These are phyloP conservation scores for Chrysoporthe deuterocubensis DNA, from an alignment of 2,329 filamentous ascomycete species.

Conservation along the genomic window DNA sequence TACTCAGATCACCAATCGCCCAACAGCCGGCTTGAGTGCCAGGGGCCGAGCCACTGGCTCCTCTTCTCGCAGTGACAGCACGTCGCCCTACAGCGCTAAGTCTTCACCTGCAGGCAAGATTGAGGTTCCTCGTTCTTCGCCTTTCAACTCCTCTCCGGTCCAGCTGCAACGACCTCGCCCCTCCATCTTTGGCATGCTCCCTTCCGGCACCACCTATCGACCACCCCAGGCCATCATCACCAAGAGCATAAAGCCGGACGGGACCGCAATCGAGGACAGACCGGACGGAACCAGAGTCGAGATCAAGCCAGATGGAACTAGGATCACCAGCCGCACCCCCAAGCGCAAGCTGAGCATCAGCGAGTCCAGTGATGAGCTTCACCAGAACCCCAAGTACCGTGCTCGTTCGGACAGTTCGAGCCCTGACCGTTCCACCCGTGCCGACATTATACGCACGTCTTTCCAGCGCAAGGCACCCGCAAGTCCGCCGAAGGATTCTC, in stretches of 20 bases:
- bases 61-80: slow-evolving; percentile 4
- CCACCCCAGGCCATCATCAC: slow-evolving; percentile 32
- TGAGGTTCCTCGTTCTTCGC: slow-evolving; percentile 90
- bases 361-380: slow-evolving; percentile 37
- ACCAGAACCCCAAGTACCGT: slow-evolving; percentile 42
- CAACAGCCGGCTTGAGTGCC: slow-evolving; percentile 36
- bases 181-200: slow-evolving; percentile 65
- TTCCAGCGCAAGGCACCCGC: slow-evolving; percentile 48
- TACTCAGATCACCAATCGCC: slow-evolving; percentile 51
- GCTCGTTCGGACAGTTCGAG: slow-evolving; percentile 59
- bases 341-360: slow-evolving; percentile 35
- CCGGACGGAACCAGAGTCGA: slow-evolving; percentile 7
- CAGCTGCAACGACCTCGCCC: slow-evolving; percentile 41
- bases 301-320: slow-evolving; percentile 26
- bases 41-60: background rate
- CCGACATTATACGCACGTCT: slow-evolving; percentile 65
- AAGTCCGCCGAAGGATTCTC: slow-evolving; percentile 29
- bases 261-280: slow-evolving; percentile 38
- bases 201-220: slow-evolving; percentile 75
- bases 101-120: slow-evolving; percentile 56
- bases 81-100: slow-evolving; percentile 37
- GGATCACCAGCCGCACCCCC: background rate
- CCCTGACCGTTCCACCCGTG: slow-evolving; percentile 59
- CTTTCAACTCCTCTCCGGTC: slow-evolving; percentile 53
- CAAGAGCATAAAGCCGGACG: slow-evolving; percentile 37